Conservation (phyloP, 108 stramenopile species). For the Hondaea fermentalgiana region DNA sequence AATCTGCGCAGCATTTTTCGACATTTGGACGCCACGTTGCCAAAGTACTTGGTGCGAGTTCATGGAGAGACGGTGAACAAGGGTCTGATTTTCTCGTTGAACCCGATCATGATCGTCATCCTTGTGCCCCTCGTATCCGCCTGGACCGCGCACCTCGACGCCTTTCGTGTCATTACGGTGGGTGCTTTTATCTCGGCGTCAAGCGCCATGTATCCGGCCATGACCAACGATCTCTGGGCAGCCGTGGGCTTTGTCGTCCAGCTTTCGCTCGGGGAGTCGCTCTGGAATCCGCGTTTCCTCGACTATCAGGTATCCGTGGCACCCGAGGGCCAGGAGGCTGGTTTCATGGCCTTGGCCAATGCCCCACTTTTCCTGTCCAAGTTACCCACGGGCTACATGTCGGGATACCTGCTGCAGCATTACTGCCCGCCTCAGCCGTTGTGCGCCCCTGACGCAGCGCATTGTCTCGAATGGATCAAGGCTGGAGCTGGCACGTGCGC, state of each 20-base stretch:
- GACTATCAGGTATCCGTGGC: slow-evolving; percentile 66
- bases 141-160: slow-evolving; percentile 52
- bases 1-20: slow-evolving; percentile 73
- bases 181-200: slow-evolving; percentile 62
- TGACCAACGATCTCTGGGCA: slow-evolving; percentile 57
- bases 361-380: slow-evolving; percentile 71
- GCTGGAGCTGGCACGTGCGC: neutral
- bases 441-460: neutral
- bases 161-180: slow-evolving; percentile 62
- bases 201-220: slow-evolving; percentile 60
- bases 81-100: slow-evolving; percentile 66
- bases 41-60: slow-evolving; percentile 69
- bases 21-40: slow-evolving; percentile 70
- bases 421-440: slow-evolving; percentile 49
- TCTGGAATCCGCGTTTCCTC: slow-evolving; percentile 66
- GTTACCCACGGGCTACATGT: slow-evolving; percentile 65
- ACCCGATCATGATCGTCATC: slow-evolving; percentile 65
- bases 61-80: slow-evolving; percentile 63
- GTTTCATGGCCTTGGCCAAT: slow-evolving; percentile 65
- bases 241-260: slow-evolving; percentile 57
- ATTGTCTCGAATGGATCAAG: slow-evolving; percentile 2
- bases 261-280: slow-evolving; percentile 66
- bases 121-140: slow-evolving; percentile 66
- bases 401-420: slow-evolving; percentile 53
- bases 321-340: slow-evolving; percentile 65